These are phyloP conservation scores for Phytopythium oedochilum DNA, from an alignment of 352 stramenopile species.

Conservation along the genomic window DNA sequence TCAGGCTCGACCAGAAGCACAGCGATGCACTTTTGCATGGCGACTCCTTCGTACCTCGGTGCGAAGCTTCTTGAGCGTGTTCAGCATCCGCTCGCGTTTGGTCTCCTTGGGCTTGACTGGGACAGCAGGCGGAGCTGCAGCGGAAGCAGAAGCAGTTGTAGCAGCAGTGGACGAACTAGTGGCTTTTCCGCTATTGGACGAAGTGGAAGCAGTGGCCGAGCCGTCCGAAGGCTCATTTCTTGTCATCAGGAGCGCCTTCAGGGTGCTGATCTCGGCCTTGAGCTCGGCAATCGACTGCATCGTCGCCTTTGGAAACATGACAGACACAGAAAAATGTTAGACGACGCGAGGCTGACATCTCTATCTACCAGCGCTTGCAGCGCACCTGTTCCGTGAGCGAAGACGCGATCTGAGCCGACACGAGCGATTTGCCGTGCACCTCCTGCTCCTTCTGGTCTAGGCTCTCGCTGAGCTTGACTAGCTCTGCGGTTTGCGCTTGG, in stretches of 20 bases:
- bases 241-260: conserved; percentile 51
- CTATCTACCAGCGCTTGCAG: not conserved
- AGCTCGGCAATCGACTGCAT: conserved; percentile 62
- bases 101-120: conserved; percentile 13
- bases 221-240: conserved; percentile 13
- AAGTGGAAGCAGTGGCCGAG: not conserved
- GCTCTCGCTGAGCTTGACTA: conserved; percentile 46
- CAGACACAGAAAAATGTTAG: not conserved
- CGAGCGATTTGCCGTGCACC: conserved; percentile 32
- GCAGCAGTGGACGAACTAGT: not conserved
- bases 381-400: conserved; percentile 44
- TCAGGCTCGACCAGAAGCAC: not conserved
- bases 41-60: conserved; percentile 30
- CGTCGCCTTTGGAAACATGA: conserved; percentile 18
- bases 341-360: too few species aligned
- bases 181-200: conserved; percentile 7
- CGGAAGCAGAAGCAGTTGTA: not conserved
- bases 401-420: conserved; percentile 38
- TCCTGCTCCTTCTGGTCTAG: conserved; percentile 58
- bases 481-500: conserved; percentile 53
- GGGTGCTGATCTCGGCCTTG: conserved; percentile 59
- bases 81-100: conserved; percentile 40
- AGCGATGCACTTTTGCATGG: not conserved
- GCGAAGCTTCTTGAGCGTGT: conserved; percentile 40
- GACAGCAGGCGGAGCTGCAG: conserved; percentile 5